Base-by-base conservation (phyloP, 768 basidiomycete genomes). In the Collybia nuda region DNA sequence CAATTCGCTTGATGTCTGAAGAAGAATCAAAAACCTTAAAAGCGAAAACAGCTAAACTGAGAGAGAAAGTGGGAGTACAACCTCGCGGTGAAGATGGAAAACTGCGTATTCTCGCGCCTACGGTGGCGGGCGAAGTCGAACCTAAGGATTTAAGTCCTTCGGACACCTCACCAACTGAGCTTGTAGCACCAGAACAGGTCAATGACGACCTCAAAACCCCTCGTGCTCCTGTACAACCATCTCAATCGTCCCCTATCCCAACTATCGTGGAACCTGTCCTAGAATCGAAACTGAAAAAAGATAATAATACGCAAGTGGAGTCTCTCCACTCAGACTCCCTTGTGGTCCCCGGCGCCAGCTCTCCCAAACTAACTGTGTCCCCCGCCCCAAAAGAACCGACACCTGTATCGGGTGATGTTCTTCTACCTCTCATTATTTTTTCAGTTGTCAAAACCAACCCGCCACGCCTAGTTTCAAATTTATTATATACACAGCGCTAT, bases 381-480 rank as follows among this genome's bases (percentile, higher is more conserved):
- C 53, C 53, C 6, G n/a, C 41, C 8, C 62, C 56, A 12, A 50
- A 62, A 36, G 62, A 65, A 9, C 63, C 75, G 0, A 84, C 81
- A 1, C 81, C 80, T 4, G 82, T 89, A 3, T 90, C 88, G 0
- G 91, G 93, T 1, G 96, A 98, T 61, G 79, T 97, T 37, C 85
- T 99, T 35, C 79, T 99, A 14, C 96, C 96, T 0, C 70, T 98
- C 52, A 85, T 98, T 65, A 99, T 98, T 42, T 97, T 88, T 62
- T 84, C 93, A 1, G 92, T 97, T 37, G 94, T 98, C 60, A 93
- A 92, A 66, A 77, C 90, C 11, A 98, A 98, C 63, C 96, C 97
- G 1, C 75, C 84, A 0, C 85, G 84, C 51, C 78, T 98, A 0
- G 73, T 94, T 56, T 75, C 90, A 58, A 78, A 86, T 70, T 62